Evolutionary conservation across 2,329 filamentous ascomycete genomes (phyloP).

Genomic region (Gliomastix tumulicola): DNA sequence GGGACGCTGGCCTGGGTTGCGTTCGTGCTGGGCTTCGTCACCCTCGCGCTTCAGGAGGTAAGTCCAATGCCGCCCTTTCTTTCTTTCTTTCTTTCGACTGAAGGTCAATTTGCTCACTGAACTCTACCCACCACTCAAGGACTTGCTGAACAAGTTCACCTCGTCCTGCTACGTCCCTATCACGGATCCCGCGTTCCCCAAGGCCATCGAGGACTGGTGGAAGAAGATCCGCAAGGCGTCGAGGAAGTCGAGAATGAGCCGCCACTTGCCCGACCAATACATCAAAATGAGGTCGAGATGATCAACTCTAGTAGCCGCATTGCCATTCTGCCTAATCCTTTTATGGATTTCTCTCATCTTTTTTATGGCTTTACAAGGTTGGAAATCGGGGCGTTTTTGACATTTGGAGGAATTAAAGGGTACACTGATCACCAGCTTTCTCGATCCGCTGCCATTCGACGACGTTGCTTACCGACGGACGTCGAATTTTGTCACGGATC

Average conservation of each 20-base stretch:
- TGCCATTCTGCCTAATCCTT: too few species aligned
- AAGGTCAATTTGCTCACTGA: slow-evolving; percentile 1
- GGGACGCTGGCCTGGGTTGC: slow-evolving; percentile 29
- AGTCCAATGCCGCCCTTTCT: slow-evolving; percentile 5
- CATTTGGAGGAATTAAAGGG: too few species aligned
- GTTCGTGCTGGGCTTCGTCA: slow-evolving; percentile 29
- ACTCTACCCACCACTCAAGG: slow-evolving; percentile 9
- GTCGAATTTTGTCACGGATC: too few species aligned
- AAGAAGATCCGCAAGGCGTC: slow-evolving; percentile 21
- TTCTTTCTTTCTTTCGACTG: neutral
- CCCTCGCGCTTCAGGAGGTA: slow-evolving; percentile 25
- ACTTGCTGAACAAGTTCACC: slow-evolving; percentile 19
- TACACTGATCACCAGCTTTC: too few species aligned
- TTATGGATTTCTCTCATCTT: too few species aligned
- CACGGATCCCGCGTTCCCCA: slow-evolving; percentile 17
- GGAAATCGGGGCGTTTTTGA: too few species aligned
- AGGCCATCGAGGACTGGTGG: slow-evolving; percentile 24
- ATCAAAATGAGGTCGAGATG: slow-evolving; percentile 21
- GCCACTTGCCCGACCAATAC: slow-evolving; percentile 24
- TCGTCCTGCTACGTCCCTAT: slow-evolving; percentile 16
- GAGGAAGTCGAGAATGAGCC: slow-evolving; percentile 23
- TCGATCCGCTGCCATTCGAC: too few species aligned
- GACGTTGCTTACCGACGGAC: too few species aligned
- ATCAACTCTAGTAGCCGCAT: too few species aligned
- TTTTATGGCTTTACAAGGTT: too few species aligned